Conservation (phyloP, 2,329 filamentous ascomycete genomes). For the Onygenales sp. region DNA sequence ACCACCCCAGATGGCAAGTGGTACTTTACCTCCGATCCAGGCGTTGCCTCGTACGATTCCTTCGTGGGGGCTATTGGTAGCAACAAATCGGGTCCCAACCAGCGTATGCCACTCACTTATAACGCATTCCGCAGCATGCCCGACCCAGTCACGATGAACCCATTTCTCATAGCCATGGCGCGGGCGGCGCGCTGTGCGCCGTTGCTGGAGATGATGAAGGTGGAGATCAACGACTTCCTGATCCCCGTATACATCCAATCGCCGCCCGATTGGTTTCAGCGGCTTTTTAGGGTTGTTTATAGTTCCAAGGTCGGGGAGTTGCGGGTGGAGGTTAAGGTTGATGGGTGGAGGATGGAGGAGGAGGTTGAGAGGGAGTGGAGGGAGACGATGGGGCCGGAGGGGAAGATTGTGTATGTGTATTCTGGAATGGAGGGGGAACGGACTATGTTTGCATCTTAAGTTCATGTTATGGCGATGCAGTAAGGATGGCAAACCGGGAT, state of each 20-base stretch:
- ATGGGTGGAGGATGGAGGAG: not conserved
- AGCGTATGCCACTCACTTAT: not conserved
- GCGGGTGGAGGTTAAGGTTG: not conserved
- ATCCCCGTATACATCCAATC: not conserved
- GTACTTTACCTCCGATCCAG: not conserved
- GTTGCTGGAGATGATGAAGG: not conserved
- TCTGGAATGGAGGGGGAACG: too few species aligned
- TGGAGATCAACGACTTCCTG: not conserved
- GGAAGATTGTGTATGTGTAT: not conserved
- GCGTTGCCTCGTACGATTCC: not conserved
- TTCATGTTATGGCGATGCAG: too few species aligned
- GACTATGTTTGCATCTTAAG: too few species aligned
- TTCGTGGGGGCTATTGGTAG: not conserved
- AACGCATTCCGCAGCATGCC: conserved; percentile 3
- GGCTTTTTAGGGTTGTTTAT: not conserved
- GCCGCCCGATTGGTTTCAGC: not conserved
- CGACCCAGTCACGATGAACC: conserved; percentile 1
- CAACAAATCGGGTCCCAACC: not conserved
- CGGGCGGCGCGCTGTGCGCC: conserved; percentile 1
- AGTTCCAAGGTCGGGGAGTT: not conserved
- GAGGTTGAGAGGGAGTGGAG: not conserved
- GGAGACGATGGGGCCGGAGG: not conserved
- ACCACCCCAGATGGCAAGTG: not conserved
- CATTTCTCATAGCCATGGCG: conserved; percentile 5
- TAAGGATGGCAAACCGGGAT: too few species aligned